Percentiles rank a stretch among this genome's conserved stretches.
phyloP scores from a whole-genome alignment of 1,139 yeast genomes.

The Suhomyces ambrosiae region DNA sequence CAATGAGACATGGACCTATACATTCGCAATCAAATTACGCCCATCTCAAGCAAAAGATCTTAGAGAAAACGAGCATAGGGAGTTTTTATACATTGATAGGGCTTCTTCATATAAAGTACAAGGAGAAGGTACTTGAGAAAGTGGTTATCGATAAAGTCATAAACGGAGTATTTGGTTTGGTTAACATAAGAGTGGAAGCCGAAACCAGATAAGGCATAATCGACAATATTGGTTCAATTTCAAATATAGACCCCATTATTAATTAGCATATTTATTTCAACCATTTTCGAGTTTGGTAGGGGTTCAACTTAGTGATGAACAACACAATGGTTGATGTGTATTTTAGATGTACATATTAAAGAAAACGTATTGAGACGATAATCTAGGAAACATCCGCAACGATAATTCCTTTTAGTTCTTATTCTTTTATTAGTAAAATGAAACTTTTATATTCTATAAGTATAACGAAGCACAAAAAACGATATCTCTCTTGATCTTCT shows the following conservation, averaged over 20 bases:
- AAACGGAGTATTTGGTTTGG: conserved; percentile 27
- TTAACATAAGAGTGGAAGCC: conserved; percentile 14
- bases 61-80: conserved; percentile 33
- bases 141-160: conserved; percentile 34
- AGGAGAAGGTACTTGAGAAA: conserved; percentile 24
- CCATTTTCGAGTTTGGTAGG: too few species aligned
- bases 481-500: conserved; percentile 90
- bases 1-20: conserved; percentile 22
- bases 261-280: too few species aligned
- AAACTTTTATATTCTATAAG: conserved; percentile 39
- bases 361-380: too few species aligned
- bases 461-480: conserved; percentile 96
- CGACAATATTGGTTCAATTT: too few species aligned
- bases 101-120: conserved; percentile 32
- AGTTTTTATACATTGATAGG: conserved; percentile 47
- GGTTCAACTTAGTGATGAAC: too few species aligned
- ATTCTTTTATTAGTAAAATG: not conserved
- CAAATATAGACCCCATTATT: too few species aligned
- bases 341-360: conserved; percentile 3
- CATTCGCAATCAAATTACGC: conserved; percentile 16
- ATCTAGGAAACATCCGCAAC: too few species aligned
- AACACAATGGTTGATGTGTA: too few species aligned
- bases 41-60: conserved; percentile 18
- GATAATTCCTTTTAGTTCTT: too few species aligned
- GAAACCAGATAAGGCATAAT: conserved; percentile 7